Evolutionary conservation across 345 rosid genomes (phyloP).

Genomic region (Combretum micranthum): DNA sequence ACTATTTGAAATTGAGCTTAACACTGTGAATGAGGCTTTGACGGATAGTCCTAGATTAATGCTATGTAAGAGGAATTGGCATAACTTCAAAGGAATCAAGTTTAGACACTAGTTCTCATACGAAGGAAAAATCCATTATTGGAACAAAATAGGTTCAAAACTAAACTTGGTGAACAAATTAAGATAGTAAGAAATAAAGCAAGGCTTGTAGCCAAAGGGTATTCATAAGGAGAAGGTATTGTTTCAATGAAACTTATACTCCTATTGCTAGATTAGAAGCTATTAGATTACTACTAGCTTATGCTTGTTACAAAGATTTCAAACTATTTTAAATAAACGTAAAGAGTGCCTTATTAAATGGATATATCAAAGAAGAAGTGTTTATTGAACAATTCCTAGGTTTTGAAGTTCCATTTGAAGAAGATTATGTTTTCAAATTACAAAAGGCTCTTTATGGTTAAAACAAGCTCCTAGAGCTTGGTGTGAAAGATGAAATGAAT

Average conservation of each 20-base stretch:
- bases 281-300: not conserved
- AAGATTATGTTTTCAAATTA: not conserved
- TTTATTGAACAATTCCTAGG: not conserved
- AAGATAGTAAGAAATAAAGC: too few species aligned
- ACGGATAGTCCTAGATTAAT: too few species aligned
- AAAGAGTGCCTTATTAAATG: not conserved
- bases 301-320: not conserved
- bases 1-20: too few species aligned
- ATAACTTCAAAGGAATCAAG: too few species aligned
- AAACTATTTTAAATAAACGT: not conserved
- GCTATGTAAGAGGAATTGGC: too few species aligned
- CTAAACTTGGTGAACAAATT: too few species aligned
- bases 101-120: too few species aligned
- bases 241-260: not conserved
- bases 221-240: conserved; percentile 1
- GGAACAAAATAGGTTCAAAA: too few species aligned
- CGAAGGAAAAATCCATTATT: too few species aligned
- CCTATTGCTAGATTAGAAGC: not conserved
- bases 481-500: not conserved
- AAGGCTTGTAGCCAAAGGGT: not conserved
- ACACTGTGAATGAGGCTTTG: too few species aligned
- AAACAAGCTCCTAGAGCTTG: conserved; percentile 7
- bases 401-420: not conserved
- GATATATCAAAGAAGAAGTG: not conserved
- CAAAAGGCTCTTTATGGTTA: conserved; percentile 1